Evolutionary conservation across 306 rosid species (phyloP), one percentile per base, ranked within the genome.

Genomic region (Acacia acuminata): DNA sequence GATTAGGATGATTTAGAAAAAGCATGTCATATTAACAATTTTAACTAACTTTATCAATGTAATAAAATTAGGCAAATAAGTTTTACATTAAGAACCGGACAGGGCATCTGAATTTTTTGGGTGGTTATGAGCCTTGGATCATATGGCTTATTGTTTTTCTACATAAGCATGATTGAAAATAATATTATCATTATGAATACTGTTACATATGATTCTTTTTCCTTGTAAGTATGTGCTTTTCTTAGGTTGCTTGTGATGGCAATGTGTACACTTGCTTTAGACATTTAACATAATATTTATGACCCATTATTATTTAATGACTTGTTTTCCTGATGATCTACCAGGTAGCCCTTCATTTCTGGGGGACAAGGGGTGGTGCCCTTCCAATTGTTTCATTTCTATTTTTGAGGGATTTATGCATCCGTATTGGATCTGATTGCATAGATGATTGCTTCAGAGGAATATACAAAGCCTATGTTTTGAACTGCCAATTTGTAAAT

Each of bases 321-420:
- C 82, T 70, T 30, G 82, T 73, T 56, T 90, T 56, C 73, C 25
- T 75, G 48, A 58, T 82, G 68, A 81, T 71, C 78, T 71, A 71
- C 79, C 91, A 96, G 99, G 94, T 90, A 77, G 94, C 88, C 71
- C 91, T 96, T 80, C 98, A 96, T 87, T 92, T 96, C 84, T 96
- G 97, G 98, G 98, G 98, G 81, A 91, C 97, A 10, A 97, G 99
- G 14, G 98, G 96, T 72, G 99, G 98, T 73, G 94, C 97, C 73
- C 97, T 96, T 75, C 97, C 97, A 0, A 82, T 91, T 61, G 92
- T 88, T 63, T 90, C 99, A 3, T 90, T 91, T 84, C 81, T 92
- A 30, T 96, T 96, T 84, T 44, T 93, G 80, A 89, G 94, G 86
- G 98, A 93, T 85, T 36, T 96, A 76, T 93, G 98, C 51, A 77